Conservation (phyloP, 805 yeast species). For the Wickerhamomyces mucosus region DNA sequence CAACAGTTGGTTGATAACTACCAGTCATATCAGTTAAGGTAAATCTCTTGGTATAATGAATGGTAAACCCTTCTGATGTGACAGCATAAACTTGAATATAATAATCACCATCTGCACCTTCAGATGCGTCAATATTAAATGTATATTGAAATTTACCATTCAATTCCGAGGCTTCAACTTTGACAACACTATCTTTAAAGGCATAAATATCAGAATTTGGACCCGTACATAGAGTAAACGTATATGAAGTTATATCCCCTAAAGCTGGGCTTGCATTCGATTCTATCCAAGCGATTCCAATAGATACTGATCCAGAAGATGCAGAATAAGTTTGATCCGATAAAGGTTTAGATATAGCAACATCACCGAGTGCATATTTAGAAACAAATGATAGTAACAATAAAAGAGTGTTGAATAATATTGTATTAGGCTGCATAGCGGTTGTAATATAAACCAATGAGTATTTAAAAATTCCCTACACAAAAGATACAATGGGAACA, state of each 20-base stretch:
- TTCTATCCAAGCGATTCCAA: slow-evolving; percentile 44
- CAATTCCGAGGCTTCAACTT: slow-evolving; percentile 22
- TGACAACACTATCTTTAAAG: slow-evolving; percentile 20
- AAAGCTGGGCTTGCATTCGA: slow-evolving; percentile 41
- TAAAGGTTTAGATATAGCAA: slow-evolving; percentile 19
- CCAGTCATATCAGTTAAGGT: slow-evolving; percentile 68
- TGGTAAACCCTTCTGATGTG: slow-evolving; percentile 34
- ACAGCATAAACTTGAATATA: slow-evolving; percentile 59
- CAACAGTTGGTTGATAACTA: slow-evolving; percentile 30
- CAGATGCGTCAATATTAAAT: slow-evolving; percentile 33
- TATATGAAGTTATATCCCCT: slow-evolving; percentile 30
- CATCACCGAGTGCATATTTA: too few relatives aligned
- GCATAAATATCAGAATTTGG: slow-evolving; percentile 40
- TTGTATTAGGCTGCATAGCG: too few relatives aligned
- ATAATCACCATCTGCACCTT: slow-evolving; percentile 57
- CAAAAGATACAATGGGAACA: too few relatives aligned
- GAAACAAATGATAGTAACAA: too few relatives aligned
- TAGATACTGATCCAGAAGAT: slow-evolving; percentile 20
- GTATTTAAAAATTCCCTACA: too few relatives aligned
- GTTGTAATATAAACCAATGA: too few relatives aligned
- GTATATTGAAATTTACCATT: slow-evolving; percentile 25
- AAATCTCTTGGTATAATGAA: slow-evolving; percentile 64
- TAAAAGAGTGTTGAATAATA: too few relatives aligned
- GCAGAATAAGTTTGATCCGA: slow-evolving; percentile 11
- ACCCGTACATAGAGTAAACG: slow-evolving; percentile 65